These are phyloP conservation scores for Puccinia horiana DNA, from an alignment of 1,284 basidiomycete species.

Conservation along the genomic window DNA sequence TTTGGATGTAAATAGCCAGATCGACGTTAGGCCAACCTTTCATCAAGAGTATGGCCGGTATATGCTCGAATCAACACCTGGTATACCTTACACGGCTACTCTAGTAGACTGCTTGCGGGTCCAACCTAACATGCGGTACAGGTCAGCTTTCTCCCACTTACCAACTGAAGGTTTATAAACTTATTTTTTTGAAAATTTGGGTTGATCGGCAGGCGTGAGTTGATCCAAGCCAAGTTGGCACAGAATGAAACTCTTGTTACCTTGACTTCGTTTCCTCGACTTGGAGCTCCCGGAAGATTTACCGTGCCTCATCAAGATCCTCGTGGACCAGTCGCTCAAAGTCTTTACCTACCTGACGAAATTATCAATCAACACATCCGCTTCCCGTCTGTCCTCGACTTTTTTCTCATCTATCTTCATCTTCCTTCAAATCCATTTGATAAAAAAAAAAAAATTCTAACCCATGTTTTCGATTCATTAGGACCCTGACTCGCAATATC, in stretches of 20 bases:
- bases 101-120: conserved; percentile 83
- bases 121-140: conserved; percentile 89
- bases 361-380: conserved; percentile 95
- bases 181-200: conserved; percentile 48
- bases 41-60: conserved; percentile 98
- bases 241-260: conserved; percentile 87
- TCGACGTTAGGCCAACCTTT: conserved; percentile 80
- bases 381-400: conserved; percentile 71
- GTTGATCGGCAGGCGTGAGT: conserved; percentile 67
- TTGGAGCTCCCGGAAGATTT: conserved; percentile 82
- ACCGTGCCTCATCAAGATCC: conserved; percentile 85
- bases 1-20: conserved; percentile 57
- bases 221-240: conserved; percentile 80
- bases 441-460: not conserved
- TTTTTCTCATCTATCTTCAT: conserved; percentile 37
- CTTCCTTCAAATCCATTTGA: not conserved
- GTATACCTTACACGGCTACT: conserved; percentile 84
- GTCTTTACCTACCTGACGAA: conserved; percentile 90
- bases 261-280: conserved; percentile 88
- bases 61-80: conserved; percentile 98
- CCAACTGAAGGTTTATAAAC: not conserved
- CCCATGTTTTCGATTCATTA: conserved; percentile 57
- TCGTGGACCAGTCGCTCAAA: conserved; percentile 77
- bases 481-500: conserved; percentile 94
- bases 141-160: conserved; percentile 61